Conservation (phyloP, 2,329 filamentous ascomycete species). For the Verticillium alfalfae region DNA sequence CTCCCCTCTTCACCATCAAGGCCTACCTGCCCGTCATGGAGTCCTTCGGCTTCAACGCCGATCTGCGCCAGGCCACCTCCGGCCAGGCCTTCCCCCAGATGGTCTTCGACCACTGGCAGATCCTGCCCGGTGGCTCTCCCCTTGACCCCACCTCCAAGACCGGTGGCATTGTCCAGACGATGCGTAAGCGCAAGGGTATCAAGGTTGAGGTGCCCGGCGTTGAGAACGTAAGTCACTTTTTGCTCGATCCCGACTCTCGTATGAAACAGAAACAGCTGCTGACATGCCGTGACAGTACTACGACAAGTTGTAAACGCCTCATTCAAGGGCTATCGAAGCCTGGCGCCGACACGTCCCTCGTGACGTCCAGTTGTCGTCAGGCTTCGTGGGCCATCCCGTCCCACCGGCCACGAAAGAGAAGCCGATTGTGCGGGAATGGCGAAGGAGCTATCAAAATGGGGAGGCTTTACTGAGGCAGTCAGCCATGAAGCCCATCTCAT, state of each 20-base stretch:
- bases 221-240: constrained; percentile 74
- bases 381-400: constrained; percentile 14
- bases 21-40: constrained; percentile 94
- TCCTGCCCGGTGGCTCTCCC: constrained; percentile 88
- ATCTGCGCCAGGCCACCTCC: constrained; percentile 87
- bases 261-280: constrained; percentile 17
- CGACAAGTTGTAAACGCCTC: constrained; percentile 85
- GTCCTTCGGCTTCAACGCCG: constrained; percentile 98
- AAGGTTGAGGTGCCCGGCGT: constrained; percentile 90
- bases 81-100: constrained; percentile 99
- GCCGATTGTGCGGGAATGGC: constrained; percentile 15
- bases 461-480: constrained; percentile 29
- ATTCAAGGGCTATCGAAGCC: constrained; percentile 38
- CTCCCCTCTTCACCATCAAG: constrained; percentile 99
- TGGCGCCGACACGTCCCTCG: constrained; percentile 32
- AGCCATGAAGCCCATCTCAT: constrained; percentile 28
- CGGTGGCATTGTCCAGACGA: constrained; percentile 76
- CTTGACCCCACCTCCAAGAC: constrained; percentile 78
- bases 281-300: constrained; percentile 68
- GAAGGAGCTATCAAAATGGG: constrained; percentile 24
- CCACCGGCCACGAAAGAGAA: constrained; percentile 23
- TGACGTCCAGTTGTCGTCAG: constrained; percentile 35
- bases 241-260: background rate
- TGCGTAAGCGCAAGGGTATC: constrained; percentile 99
- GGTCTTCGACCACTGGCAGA: constrained; percentile 98